Base-by-base conservation (phyloP, 2,329 filamentous ascomycete genomes). In the Sclerotinia sclerotiorum region DNA sequence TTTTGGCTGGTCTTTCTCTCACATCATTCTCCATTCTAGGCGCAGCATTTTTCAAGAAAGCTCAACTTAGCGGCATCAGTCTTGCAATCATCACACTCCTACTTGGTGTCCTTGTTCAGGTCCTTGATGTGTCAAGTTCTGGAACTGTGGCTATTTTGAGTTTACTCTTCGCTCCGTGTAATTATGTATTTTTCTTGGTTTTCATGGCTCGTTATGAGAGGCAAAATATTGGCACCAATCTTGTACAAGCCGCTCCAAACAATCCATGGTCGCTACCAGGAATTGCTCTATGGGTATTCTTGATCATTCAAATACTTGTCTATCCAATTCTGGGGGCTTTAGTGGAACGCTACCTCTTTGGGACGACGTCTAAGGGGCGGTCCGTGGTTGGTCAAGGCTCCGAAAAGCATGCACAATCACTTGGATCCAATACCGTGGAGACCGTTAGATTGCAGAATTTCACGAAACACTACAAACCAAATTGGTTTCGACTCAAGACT, bases 41-140 rank as follows among this genome's bases (percentile, higher is more conserved):
- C 35, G 92, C 90, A 0, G 87, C 91, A 11, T 90, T 97, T 74
- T 97, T 97, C 82, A 90, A 87, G 73, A 94, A 90, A 76, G 89
- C 94, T 0, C 94, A 97, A 78, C 85, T 97, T 5, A 95, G 91
- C 68, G 94, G 94, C 39, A 94, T 96, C 71, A 87, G 88, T 0
- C 85, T 91, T 52, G 89, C 90, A 11, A 88, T 97, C 35, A 80
- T 87, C 24, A 89, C 87, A 17, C 84, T 96, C 35, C 80, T 96
- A 2, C 82, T 97, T 1, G 93, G 90, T 21, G 91, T 97, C 73
- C 82, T 97, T 29, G 89, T 93, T 0, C 94, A 97, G 78, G 87
- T 92, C 21, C 81, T 92, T 24, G 70, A 71, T 19, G 88, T 85
- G 10, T 87, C 85, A 0, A 83, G 83, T 1, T 87, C 87, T 4